A percentile compares a stretch with the other conserved stretches of the same genome.
Conservation (phyloP, 2,329 filamentous ascomycete genomes). For the Fusarium kyushuense region DNA sequence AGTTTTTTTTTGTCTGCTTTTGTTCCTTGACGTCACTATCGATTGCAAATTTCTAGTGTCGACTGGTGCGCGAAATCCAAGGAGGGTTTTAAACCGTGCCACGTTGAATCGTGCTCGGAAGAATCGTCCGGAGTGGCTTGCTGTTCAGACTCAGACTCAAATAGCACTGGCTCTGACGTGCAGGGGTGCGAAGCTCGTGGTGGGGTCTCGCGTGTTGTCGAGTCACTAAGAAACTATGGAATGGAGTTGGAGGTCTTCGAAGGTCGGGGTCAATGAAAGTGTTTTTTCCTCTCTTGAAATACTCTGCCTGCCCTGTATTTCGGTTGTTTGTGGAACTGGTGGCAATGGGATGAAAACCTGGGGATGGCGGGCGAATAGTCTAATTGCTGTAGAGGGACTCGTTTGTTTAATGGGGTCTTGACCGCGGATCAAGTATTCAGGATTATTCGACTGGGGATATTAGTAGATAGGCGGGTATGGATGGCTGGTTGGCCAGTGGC, state of each 20-base stretch:
- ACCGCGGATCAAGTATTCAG: slow-evolving; percentile 22
- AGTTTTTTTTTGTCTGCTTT: slow-evolving; percentile 6
- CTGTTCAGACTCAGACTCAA: slow-evolving; percentile 19
- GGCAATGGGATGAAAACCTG: slow-evolving; percentile 30
- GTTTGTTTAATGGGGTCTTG: slow-evolving; percentile 26
- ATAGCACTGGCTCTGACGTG: slow-evolving; percentile 18
- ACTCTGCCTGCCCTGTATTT: slow-evolving; percentile 20
- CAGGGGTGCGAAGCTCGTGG: slow-evolving; percentile 26
- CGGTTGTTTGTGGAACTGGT: slow-evolving; percentile 20
- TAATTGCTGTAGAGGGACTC: slow-evolving; percentile 23
- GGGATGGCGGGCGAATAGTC: slow-evolving; percentile 8
- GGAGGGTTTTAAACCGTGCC: slow-evolving; percentile 38
- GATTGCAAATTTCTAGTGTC: slow-evolving; percentile 26
- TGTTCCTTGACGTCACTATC: slow-evolving; percentile 38
- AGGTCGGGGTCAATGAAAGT: slow-evolving; percentile 20
- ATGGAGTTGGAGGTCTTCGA: slow-evolving; percentile 19
- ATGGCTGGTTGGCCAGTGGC: not conserved
- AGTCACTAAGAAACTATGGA: slow-evolving; percentile 26
- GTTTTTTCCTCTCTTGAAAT: slow-evolving; percentile 20
- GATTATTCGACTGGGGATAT: slow-evolving; percentile 20
- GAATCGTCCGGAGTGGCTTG: slow-evolving; percentile 40
- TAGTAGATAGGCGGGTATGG: not conserved
- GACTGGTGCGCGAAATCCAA: slow-evolving; percentile 30
- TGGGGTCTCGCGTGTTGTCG: slow-evolving; percentile 30
- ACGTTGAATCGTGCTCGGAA: slow-evolving; percentile 34